Evolutionary conservation across 2,329 filamentous ascomycete genomes (phyloP).

Genomic region (Aciculosporium take): DNA sequence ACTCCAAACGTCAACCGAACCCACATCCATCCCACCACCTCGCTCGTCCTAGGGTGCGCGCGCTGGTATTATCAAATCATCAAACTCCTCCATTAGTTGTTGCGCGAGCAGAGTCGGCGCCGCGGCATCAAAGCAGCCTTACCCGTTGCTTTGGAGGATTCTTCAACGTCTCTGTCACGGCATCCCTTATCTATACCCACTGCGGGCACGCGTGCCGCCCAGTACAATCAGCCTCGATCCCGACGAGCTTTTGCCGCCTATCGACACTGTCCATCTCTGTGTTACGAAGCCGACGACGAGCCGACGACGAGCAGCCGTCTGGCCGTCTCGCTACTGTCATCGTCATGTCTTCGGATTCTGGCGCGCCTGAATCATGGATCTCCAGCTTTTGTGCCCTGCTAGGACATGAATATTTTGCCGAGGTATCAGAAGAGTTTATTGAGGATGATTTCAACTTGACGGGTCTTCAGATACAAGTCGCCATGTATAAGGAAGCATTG

Average conservation of each 20-base stretch:
- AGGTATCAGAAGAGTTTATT: slow-evolving; percentile 97
- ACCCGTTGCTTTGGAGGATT: not conserved
- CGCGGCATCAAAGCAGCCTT: not conserved
- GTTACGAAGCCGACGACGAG: slow-evolving; percentile 3
- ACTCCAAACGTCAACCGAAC: not conserved
- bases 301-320: slow-evolving; percentile 1
- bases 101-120: not conserved
- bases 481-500: slow-evolving; percentile 97
- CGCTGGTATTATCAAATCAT: slow-evolving; percentile 3
- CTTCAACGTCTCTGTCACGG: not conserved
- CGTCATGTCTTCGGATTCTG: slow-evolving; percentile 46
- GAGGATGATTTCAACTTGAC: slow-evolving; percentile 99
- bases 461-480: slow-evolving; percentile 83
- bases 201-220: slow-evolving; percentile 1
- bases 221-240: slow-evolving; percentile 2
- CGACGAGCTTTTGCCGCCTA: slow-evolving; percentile 1
- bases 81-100: not conserved
- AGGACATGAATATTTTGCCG: slow-evolving; percentile 97
- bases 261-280: slow-evolving; percentile 2
- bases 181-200: not conserved
- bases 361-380: slow-evolving; percentile 81
- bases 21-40: slow-evolving; percentile 1
- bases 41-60: not conserved
- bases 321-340: not conserved
- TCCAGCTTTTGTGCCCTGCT: slow-evolving; percentile 89